Evolutionary conservation across 1,139 yeast species (phyloP).

Genomic region (Protomyces lactucae-debilis): DNA sequence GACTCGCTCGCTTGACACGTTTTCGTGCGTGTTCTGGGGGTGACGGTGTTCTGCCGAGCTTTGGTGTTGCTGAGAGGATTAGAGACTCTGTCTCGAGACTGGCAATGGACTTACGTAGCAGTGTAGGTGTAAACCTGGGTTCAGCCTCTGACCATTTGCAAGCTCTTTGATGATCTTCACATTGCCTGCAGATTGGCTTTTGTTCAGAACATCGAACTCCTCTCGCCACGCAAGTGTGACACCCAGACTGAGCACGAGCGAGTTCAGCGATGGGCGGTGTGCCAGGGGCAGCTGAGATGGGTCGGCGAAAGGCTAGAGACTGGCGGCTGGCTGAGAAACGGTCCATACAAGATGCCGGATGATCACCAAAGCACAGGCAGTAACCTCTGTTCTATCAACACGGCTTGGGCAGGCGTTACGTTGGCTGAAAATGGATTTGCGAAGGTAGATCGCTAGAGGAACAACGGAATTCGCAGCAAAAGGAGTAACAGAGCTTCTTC

Average conservation of each 20-base stretch:
- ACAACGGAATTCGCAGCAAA: no score
- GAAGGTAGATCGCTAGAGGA: no score
- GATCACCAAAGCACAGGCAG: neutral
- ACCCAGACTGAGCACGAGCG: neutral
- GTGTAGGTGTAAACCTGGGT: neutral
- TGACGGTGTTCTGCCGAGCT: neutral
- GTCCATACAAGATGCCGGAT: neutral
- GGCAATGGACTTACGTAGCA: neutral
- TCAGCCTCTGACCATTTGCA: neutral
- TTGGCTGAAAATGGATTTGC: no score
- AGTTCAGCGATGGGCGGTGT: neutral
- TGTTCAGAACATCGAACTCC: neutral
- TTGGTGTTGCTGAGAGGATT: neutral
- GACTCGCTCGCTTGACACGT: neutral
- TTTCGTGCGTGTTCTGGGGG: neutral
- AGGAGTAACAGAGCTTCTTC: no score
- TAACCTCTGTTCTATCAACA: neutral
- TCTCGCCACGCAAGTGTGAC: neutral
- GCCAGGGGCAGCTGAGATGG: neutral
- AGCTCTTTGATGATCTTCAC: neutral
- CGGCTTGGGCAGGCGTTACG: no score
- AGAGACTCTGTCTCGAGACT: no score
- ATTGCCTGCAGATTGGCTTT: neutral
- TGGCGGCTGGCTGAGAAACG: neutral
- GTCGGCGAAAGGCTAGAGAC: neutral